Base-by-base conservation (phyloP, 108 stramenopile species). In the Nannochloropsis salina region DNA sequence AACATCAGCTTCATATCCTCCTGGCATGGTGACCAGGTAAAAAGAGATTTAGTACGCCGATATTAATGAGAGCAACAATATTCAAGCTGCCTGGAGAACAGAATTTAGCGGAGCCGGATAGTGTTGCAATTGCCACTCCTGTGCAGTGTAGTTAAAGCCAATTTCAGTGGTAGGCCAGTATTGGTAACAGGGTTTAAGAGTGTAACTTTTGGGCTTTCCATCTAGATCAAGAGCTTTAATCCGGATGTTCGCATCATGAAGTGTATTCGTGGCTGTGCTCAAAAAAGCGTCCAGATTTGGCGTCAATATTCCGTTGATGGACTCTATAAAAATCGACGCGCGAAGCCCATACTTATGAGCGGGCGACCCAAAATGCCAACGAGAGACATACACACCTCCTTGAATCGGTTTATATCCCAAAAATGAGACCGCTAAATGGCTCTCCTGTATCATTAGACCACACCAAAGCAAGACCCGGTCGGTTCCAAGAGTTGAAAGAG, bases 281-380 rank as follows among this genome's bases (percentile, higher is more conserved):
- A 91, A 41, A 47, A 91, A 90, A 43, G 83, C 83, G 80, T 91
- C 90, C 44, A 91, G 90, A n/a, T 85, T 83, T 12, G 90, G 87
- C 20, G 90, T 89, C 18, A 83, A 45, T n/a, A 42, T 12, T 1
- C 88, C 90, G 51, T 90, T 90, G 41, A 86, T 82, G 81, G 81
- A 45, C 51, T 45, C 80, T 40, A 91, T 89, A 81, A 88, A 91
- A 9, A 41, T 44, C 11, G 88, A 82, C 42, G 86, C 88, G 45
- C 88, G 45, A 42, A 91, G 82, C 42, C 42, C 85, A 43, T 90
- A 91, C 44, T 89, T 89, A 43, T 91, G 88, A 21, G 88, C 88
- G 21, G 90, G 90, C 10, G 88, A 89, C 6, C 90, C 90, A 83
- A 89, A 88, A 43, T 82, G 84, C 90, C 90, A 91, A 10, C 88